Base-by-base conservation (phyloP, 805 yeast species). In the Pichia californica region DNA sequence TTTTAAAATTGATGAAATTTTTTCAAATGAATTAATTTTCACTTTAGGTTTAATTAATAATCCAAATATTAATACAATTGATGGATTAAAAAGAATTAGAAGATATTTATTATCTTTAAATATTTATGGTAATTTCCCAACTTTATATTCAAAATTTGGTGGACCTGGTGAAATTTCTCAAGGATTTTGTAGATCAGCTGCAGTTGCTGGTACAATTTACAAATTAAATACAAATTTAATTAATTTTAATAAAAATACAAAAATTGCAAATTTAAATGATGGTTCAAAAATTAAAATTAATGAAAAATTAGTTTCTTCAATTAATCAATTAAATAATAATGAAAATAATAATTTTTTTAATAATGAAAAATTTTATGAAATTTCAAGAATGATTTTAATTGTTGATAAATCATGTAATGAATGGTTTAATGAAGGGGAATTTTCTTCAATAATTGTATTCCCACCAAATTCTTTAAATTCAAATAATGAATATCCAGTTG, bases 181-280 rank as follows among this genome's bases (percentile, higher is more conserved):
- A 67, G 99, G 97, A 2, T 91, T 93, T 63, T 91, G 97, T 66
- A 75, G 99, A 54, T 84, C 95, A 45, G 98, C 98, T 4, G 99
- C 99, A 13, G 98, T 91, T 49, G 98, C 93, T 16, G 98, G 98
- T 43, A 83, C 97, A 43, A 87, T 94, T 28, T 91, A 93, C 66
- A 88, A 88, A 62, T 70, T 91, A 44, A 79, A 82, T 57, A 82
- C 93, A 14, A 67, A 71, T 31, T 63, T 91, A 41, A 66, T 66
- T 5, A 76, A 77, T 30, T 88, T 69, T 64, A 91, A 91, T 59
- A 77, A 82, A 29, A 66, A 61, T 23, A 67, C 77, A 26, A 81
- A 84, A 55, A 68, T 79, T 20, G 96, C 95, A 7, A 68, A 69
- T 31, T 79, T 86, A 51, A 69, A 74, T 46, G 96, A 89, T 61